These are phyloP conservation scores for Hyaloscypha finlandica DNA, from an alignment of 495 filamentous ascomycete species.

Conservation along the genomic window DNA sequence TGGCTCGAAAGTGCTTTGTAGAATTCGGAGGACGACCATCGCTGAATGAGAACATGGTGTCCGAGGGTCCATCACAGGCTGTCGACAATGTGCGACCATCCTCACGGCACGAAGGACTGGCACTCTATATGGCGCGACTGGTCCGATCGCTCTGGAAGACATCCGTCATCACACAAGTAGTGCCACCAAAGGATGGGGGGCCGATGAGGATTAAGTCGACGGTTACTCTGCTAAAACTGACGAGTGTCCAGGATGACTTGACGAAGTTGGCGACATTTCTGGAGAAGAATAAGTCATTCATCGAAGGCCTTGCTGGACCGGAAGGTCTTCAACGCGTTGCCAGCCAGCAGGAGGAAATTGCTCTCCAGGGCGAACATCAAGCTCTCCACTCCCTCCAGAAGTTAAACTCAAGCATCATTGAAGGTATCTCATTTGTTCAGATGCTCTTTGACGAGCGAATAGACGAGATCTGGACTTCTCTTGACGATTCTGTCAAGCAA, in stretches of 20 bases:
- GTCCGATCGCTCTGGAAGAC: slow-evolving; percentile 84
- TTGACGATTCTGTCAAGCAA: slow-evolving; percentile 68
- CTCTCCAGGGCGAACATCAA: slow-evolving; percentile 89
- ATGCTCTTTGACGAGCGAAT: slow-evolving; percentile 92
- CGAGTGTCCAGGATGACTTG: slow-evolving; percentile 76
- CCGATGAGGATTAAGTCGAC: slow-evolving; percentile 61
- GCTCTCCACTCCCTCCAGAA: slow-evolving; percentile 83
- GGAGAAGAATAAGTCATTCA: slow-evolving; percentile 79
- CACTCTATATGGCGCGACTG: slow-evolving; percentile 82
- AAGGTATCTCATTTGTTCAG: slow-evolving; percentile 92
- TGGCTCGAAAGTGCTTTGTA: slow-evolving; percentile 83
- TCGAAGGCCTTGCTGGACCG: slow-evolving; percentile 87
- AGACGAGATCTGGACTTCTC: slow-evolving; percentile 79
- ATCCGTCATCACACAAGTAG: slow-evolving; percentile 45
- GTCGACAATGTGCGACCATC: slow-evolving; percentile 85
- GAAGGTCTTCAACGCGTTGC: slow-evolving; percentile 70
- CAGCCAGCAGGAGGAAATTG: slow-evolving; percentile 84
- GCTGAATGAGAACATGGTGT: slow-evolving; percentile 68
- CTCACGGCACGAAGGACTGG: slow-evolving; percentile 82
- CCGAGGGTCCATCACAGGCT: slow-evolving; percentile 58
- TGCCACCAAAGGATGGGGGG: slow-evolving; percentile 50
- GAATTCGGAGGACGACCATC: slow-evolving; percentile 84
- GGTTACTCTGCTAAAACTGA: slow-evolving; percentile 64
- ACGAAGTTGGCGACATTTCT: slow-evolving; percentile 79
- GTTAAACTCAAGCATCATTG: slow-evolving; percentile 81